A percentile compares a stretch with the other conserved stretches of the same genome.
Evolutionary conservation across 2,329 filamentous ascomycete species (phyloP).

Genomic region (Penicillium decumbens): DNA sequence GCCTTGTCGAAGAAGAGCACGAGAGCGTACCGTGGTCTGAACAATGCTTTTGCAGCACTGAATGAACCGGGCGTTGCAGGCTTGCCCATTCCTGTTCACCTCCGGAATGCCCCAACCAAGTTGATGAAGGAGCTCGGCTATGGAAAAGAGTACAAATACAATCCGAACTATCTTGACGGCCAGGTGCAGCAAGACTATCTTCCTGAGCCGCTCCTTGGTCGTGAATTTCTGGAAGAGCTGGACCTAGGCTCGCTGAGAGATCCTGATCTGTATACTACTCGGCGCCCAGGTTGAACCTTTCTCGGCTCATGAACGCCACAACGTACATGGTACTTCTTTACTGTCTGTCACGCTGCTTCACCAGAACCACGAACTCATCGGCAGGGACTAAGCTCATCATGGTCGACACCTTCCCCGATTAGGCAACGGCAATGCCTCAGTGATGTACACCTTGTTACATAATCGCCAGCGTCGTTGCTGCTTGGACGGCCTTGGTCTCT

Average conservation of each 20-base stretch:
- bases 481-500: background rate
- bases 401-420: background rate
- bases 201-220: slow-evolving; percentile 67
- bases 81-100: slow-evolving; percentile 76
- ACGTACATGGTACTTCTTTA: background rate
- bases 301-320: background rate
- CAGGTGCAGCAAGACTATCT: slow-evolving; percentile 83
- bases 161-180: slow-evolving; percentile 81
- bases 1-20: slow-evolving; percentile 80
- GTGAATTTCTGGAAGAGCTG: slow-evolving; percentile 70
- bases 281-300: background rate
- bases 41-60: slow-evolving; percentile 73
- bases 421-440: background rate
- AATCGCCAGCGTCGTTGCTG: background rate
- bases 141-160: slow-evolving; percentile 92
- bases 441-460: background rate
- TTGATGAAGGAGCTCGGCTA: slow-evolving; percentile 92
- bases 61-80: slow-evolving; percentile 77
- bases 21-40: slow-evolving; percentile 74
- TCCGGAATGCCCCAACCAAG: slow-evolving; percentile 86
- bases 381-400: background rate
- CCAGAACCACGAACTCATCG: no score
- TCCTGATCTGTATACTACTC: slow-evolving; percentile 50
- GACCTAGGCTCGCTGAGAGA: slow-evolving; percentile 79
- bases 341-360: background rate